These are phyloP conservation scores for Apiotrichum akiyoshidainum DNA, from an alignment of 1,284 basidiomycete genomes.

Conservation along the genomic window DNA sequence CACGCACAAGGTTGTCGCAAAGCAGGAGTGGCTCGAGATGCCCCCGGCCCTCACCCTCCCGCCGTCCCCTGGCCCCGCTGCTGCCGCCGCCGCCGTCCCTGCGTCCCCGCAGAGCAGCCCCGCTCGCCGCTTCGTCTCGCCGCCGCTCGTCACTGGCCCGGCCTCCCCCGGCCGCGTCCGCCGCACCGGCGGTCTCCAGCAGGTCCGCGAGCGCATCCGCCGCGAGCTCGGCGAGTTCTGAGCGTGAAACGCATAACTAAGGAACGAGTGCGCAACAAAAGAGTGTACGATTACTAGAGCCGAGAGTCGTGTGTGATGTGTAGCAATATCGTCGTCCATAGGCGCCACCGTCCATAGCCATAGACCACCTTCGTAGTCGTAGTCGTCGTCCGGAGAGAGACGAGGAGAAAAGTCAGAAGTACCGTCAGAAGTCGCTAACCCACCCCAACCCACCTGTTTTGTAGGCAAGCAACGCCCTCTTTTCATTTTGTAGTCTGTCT, in stretches of 20 bases:
- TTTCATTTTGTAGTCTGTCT: too few species aligned
- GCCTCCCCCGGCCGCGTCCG: slow-evolving; percentile 45
- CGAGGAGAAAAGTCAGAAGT: too few species aligned
- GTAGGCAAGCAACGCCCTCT: too few species aligned
- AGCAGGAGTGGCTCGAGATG: slow-evolving; percentile 51
- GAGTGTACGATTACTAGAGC: neutral
- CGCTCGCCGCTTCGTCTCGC: neutral
- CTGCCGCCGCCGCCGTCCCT: neutral
- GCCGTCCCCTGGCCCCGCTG: slow-evolving; percentile 13
- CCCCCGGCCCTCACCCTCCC: slow-evolving; percentile 21
- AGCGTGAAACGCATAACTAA: neutral
- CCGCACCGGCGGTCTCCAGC: slow-evolving; percentile 35
- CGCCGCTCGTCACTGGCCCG: slow-evolving; percentile 16
- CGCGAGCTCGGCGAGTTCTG: slow-evolving; percentile 41
- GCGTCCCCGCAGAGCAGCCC: slow-evolving; percentile 3
- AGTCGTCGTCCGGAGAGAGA: too few species aligned
- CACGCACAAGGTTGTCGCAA: slow-evolving; percentile 34
- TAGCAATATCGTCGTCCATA: too few species aligned
- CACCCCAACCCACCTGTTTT: too few species aligned
- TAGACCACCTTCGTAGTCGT: too few species aligned
- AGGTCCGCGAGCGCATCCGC: slow-evolving; percentile 47
- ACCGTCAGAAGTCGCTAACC: too few species aligned
- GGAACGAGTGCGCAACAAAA: neutral
- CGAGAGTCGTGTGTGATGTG: too few species aligned
- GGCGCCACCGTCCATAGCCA: too few species aligned